Conservation (phyloP, 441 rosid species). For the Geranium incanum region DNA sequence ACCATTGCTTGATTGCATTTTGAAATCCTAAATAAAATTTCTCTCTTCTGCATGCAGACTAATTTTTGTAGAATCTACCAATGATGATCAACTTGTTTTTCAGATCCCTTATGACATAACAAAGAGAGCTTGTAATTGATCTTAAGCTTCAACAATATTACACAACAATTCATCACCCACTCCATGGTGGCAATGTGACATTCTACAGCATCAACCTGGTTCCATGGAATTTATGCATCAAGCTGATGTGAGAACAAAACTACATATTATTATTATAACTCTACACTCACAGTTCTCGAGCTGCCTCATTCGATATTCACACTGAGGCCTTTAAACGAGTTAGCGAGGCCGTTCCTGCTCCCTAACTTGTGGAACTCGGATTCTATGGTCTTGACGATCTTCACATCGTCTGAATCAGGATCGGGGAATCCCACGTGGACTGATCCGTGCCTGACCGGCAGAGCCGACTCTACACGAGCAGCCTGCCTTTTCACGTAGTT, state of each 20-base stretch:
- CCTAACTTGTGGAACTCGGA: constrained; percentile 60
- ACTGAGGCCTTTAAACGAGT: constrained; percentile 33
- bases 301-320: constrained; percentile 28
- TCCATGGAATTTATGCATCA: constrained; percentile 31
- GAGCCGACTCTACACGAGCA: constrained; percentile 20
- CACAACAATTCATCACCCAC: constrained; percentile 10
- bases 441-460: constrained; percentile 44
- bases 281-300: not conserved
- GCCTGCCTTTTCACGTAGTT: constrained; percentile 47
- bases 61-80: too few relatives aligned
- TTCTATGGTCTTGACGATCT: constrained; percentile 56
- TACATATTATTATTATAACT: not conserved
- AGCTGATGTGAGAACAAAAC: constrained; percentile 38
- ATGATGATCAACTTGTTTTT: too few relatives aligned
- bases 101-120: too few relatives aligned
- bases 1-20: too few relatives aligned
- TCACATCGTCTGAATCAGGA: constrained; percentile 49
- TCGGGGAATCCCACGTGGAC: constrained; percentile 51
- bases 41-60: too few relatives aligned
- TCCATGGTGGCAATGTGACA: constrained; percentile 18
- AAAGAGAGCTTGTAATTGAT: too few relatives aligned
- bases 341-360: constrained; percentile 31
- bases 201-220: constrained; percentile 8
- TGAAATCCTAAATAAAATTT: too few relatives aligned
- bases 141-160: not conserved